phyloP scores from a whole-genome alignment of 164 flowering plant genomes.

The Stephania cephalantha region DNA sequence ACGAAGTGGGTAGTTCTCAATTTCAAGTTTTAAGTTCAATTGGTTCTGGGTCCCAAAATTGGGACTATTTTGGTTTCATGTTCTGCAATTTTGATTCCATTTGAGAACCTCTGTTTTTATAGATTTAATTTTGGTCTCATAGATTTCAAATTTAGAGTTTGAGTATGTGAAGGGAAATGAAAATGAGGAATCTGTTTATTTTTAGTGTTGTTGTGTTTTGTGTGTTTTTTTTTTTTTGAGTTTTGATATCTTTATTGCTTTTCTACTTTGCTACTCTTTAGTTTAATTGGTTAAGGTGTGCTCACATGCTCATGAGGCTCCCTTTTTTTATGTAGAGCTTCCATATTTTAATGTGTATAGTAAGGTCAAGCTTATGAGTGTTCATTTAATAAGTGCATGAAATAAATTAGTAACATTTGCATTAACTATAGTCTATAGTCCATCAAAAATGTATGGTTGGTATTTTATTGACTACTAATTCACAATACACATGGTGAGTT shows the following conservation, averaged over 20 bases:
- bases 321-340: neutral
- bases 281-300: slow-evolving; percentile 4
- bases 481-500: neutral
- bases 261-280: neutral
- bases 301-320: slow-evolving; percentile 11
- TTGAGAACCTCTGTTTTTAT: too few species aligned
- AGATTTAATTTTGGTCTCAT: too few species aligned
- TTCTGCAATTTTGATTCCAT: too few species aligned
- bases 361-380: neutral
- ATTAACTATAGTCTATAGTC: neutral
- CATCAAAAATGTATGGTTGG: neutral
- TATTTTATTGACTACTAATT: neutral
- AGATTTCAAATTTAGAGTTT: neutral
- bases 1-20: neutral
- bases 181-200: neutral
- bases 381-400: neutral
- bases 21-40: neutral
- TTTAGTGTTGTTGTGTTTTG: neutral
- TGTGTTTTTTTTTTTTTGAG: neutral
- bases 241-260: neutral
- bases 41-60: neutral
- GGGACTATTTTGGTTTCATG: neutral
- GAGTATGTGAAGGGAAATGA: neutral
- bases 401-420: neutral
- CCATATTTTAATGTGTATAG: neutral